These are phyloP conservation scores for Syzygium aqueum DNA, from an alignment of 345 rosid genomes.

Conservation along the genomic window DNA sequence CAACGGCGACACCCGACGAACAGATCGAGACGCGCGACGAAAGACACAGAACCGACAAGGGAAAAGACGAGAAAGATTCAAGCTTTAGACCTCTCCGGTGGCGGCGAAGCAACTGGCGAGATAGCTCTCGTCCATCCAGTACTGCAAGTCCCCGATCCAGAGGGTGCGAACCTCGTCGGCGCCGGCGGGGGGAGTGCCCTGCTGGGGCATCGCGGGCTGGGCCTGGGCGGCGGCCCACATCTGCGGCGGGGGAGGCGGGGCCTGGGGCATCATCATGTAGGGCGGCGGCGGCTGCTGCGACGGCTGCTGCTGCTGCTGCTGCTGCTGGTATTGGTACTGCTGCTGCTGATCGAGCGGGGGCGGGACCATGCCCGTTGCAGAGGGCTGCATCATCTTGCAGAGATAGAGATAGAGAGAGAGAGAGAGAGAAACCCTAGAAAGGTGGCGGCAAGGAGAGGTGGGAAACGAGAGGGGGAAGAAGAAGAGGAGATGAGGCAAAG, in stretches of 20 bases:
- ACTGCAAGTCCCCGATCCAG: constrained; percentile 95
- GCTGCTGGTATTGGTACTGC: constrained; percentile 24
- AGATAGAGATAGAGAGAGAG: background rate
- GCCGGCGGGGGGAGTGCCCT: constrained; percentile 20
- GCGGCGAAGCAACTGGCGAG: constrained; percentile 45
- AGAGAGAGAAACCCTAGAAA: background rate
- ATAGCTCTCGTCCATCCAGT: constrained; percentile 91
- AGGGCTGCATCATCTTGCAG: constrained; percentile 60
- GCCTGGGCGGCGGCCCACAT: constrained; percentile 17
- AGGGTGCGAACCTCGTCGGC: constrained; percentile 83
- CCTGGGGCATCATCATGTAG: constrained; percentile 11
- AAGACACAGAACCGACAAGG: background rate
- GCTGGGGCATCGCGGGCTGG: constrained; percentile 14
- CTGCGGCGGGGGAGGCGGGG: constrained; percentile 4
- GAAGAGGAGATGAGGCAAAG: constrained; percentile 4
- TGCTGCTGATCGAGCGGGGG: constrained; percentile 28
- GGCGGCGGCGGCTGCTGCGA: constrained; percentile 13
- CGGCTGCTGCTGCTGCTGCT: background rate
- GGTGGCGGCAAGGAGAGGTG: background rate
- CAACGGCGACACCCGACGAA: background rate
- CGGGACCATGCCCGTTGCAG: constrained; percentile 39
- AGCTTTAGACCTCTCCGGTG: constrained; percentile 46
- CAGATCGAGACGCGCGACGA: background rate
- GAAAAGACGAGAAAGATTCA: background rate
- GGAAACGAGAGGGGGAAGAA: background rate